Percentiles rank a stretch among this genome's conserved stretches.
Evolutionary conservation across 2,329 filamentous ascomycete genomes (phyloP).

Genomic region (Teratosphaeria destructans): DNA sequence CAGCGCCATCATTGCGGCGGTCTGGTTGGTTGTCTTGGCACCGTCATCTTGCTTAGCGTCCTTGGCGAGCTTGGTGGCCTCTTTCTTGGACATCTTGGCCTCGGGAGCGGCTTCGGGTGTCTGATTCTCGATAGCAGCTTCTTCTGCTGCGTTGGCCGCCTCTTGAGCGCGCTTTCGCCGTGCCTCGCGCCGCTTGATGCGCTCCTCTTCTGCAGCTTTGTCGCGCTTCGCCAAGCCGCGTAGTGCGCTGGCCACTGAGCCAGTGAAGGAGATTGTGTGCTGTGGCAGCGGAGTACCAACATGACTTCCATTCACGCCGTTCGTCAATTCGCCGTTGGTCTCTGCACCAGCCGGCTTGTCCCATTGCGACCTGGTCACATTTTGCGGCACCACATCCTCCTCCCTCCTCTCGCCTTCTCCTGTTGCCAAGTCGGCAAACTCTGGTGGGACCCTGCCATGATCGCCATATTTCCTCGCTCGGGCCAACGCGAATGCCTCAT

Average conservation of each 20-base stretch:
- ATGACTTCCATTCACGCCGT: constrained; percentile 11
- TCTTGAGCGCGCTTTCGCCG: constrained; percentile 23
- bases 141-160: constrained; percentile 16
- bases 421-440: constrained; percentile 63
- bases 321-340: neutral
- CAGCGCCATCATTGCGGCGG: constrained; percentile 62
- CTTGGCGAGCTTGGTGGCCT: constrained; percentile 66
- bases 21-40: constrained; percentile 73
- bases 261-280: constrained; percentile 35
- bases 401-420: constrained; percentile 32
- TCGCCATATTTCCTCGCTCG: constrained; percentile 64
- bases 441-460: constrained; percentile 67
- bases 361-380: constrained; percentile 23
- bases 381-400: constrained; percentile 29
- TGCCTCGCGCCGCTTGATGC: constrained; percentile 34
- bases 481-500: constrained; percentile 64
- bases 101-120: constrained; percentile 27
- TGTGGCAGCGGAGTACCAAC: constrained; percentile 18
- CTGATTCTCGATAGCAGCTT: constrained; percentile 6
- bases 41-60: constrained; percentile 43
- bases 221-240: constrained; percentile 56
- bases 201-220: constrained; percentile 60
- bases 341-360: constrained; percentile 12
- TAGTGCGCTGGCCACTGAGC: constrained; percentile 41
- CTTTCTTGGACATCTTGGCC: constrained; percentile 73